Conservation (phyloP, 805 yeast genomes). For the Saccharomycopsis malanga region DNA sequence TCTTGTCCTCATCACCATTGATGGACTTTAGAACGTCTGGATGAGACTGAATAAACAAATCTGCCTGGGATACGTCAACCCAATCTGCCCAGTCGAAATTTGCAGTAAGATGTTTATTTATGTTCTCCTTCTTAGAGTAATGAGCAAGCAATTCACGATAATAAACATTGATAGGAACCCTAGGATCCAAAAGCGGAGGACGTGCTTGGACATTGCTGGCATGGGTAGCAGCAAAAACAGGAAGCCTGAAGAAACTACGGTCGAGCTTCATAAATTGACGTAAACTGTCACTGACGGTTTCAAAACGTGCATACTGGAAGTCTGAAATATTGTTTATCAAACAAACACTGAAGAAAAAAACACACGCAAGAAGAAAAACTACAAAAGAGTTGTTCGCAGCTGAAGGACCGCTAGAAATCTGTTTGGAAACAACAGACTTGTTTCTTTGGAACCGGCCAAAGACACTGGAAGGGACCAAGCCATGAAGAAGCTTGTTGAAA, state of each 20-base stretch:
- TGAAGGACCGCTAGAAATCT: background rate
- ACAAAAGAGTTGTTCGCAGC: background rate
- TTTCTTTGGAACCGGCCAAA: background rate
- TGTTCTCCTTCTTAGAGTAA: conserved; percentile 1
- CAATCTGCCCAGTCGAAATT: conserved; percentile 32
- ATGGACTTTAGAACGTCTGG: conserved; percentile 19
- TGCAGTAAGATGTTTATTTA: background rate
- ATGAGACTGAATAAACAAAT: conserved; percentile 28
- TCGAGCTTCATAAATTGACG: conserved; percentile 17
- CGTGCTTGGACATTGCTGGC: conserved; percentile 1
- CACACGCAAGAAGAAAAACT: background rate
- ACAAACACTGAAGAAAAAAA: conserved; percentile 4
- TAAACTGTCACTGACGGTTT: conserved; percentile 11
- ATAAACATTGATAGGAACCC: conserved; percentile 13
- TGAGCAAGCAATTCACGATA: conserved; percentile 1
- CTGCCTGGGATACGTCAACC: conserved; percentile 27
- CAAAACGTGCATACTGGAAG: conserved; percentile 11
- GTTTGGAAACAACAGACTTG: background rate
- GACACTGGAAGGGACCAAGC: background rate
- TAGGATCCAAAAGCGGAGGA: conserved; percentile 11
- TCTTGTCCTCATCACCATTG: conserved; percentile 9
- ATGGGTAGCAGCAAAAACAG: conserved; percentile 17
- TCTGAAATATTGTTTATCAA: conserved; percentile 2
- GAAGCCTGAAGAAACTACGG: conserved; percentile 16
- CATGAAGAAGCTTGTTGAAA: background rate